Percentiles rank a stretch among this genome's conserved stretches.
phyloP scores from a whole-genome alignment of 2,329 filamentous ascomycete genomes.

The Dactylella cylindrospora region DNA sequence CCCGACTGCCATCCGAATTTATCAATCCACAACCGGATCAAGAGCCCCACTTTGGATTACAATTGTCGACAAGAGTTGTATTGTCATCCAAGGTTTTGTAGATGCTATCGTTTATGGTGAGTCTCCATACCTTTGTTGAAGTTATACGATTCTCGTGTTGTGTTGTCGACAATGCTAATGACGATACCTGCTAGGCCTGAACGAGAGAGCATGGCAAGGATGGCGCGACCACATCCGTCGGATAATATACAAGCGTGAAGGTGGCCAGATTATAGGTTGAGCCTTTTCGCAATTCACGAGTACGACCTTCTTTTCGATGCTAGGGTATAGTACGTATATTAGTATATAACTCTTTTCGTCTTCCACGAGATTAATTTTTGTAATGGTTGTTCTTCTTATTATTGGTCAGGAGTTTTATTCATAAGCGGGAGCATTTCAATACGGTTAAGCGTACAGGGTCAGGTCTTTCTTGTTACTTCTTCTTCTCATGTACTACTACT shows the following conservation, averaged over 20 bases:
- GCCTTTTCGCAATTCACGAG: constrained; percentile 9
- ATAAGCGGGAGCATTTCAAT: too few relatives aligned
- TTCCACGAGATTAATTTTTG: too few relatives aligned
- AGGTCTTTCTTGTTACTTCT: too few relatives aligned
- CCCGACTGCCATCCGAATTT: constrained; percentile 54
- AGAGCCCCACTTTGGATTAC: constrained; percentile 52
- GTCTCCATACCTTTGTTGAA: constrained; percentile 14
- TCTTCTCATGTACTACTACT: too few relatives aligned
- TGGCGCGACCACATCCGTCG: constrained; percentile 41
- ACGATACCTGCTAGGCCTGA: constrained; percentile 24
- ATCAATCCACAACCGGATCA: constrained; percentile 51
- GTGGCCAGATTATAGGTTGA: constrained; percentile 34
- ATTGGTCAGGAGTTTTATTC: too few relatives aligned
- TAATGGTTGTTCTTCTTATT: too few relatives aligned
- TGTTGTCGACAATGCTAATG: constrained; percentile 15
- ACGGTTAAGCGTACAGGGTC: too few relatives aligned
- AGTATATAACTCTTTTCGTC: too few relatives aligned
- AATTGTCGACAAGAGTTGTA: constrained; percentile 52
- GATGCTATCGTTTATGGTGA: constrained; percentile 54
- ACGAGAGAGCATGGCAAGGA: constrained; percentile 45
- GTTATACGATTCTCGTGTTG: constrained; percentile 6
- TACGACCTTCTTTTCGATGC: too few relatives aligned
- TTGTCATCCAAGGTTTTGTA: constrained; percentile 54
- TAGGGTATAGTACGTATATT: too few relatives aligned
- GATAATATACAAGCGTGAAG: constrained; percentile 29